Evolutionary conservation across 2,329 filamentous ascomycete species (phyloP).

Genomic region (Fusarium aywerte): DNA sequence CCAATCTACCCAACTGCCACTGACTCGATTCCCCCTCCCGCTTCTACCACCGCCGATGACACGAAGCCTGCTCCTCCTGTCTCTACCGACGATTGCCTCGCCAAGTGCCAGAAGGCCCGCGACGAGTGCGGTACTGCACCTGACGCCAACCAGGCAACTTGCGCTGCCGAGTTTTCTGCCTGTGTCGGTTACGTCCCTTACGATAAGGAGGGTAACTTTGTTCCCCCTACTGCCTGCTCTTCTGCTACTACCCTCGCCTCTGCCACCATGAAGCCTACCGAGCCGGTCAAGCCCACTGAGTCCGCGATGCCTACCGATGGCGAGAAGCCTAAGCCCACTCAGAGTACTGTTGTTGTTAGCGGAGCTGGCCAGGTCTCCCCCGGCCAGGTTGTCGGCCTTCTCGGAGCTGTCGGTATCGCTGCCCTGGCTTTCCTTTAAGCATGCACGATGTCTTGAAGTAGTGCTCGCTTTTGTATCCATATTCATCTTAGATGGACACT

Average conservation of each 20-base stretch:
- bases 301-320: neutral
- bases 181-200: slow-evolving; percentile 12
- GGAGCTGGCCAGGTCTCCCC: slow-evolving; percentile 3
- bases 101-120: slow-evolving; percentile 3
- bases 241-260: neutral
- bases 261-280: slow-evolving; percentile 1
- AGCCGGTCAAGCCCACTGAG: neutral
- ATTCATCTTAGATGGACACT: neutral
- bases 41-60: neutral
- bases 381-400: neutral
- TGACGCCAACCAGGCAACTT: slow-evolving; percentile 13
- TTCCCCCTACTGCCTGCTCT: slow-evolving; percentile 11
- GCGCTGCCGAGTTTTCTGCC: neutral
- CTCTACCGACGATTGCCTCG: slow-evolving; percentile 9
- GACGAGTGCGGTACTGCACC: neutral
- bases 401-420: slow-evolving; percentile 11
- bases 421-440: slow-evolving; percentile 6
- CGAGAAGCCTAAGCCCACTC: neutral
- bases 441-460: neutral
- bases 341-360: slow-evolving; percentile 12
- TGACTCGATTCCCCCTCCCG: neutral
- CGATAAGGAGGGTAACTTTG: neutral
- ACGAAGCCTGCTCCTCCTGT: neutral
- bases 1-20: slow-evolving; percentile 15
- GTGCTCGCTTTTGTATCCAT: no score